Percentiles rank a stretch among this genome's conserved stretches.
These are phyloP conservation scores for Taphrina betulina DNA, from an alignment of 1,139 yeast genomes.

Conservation along the genomic window DNA sequence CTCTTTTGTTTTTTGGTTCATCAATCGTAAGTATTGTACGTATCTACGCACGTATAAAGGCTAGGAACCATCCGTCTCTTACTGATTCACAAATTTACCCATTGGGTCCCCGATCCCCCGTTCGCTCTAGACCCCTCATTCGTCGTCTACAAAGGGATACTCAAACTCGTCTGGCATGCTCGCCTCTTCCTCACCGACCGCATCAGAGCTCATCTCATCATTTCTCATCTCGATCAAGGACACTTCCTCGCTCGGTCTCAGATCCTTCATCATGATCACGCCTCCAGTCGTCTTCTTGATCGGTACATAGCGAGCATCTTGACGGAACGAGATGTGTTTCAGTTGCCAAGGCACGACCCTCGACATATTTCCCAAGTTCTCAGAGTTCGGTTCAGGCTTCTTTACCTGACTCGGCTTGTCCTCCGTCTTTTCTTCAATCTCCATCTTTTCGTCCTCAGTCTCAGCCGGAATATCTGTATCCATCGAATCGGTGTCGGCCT, in stretches of 20 bases:
- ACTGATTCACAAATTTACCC: no score
- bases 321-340: conserved; percentile 72
- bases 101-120: no score
- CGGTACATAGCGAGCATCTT: conserved; percentile 77
- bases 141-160: conserved; percentile 43
- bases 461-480: conserved; percentile 49
- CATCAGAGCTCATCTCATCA: conserved; percentile 14
- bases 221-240: conserved; percentile 56
- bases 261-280: conserved; percentile 74
- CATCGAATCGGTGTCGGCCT: conserved; percentile 46
- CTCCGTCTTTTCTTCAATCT: conserved; percentile 40
- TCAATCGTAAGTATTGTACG: no score
- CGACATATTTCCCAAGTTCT: conserved; percentile 66
- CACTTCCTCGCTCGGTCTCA: conserved; percentile 62
- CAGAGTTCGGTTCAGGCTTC: conserved; percentile 41
- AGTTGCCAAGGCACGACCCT: conserved; percentile 92
- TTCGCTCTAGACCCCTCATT: no score
- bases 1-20: no score
- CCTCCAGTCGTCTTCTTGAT: conserved; percentile 63
- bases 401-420: conserved; percentile 36
- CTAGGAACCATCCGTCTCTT: no score
- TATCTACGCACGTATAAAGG: no score
- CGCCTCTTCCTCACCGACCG: conserved; percentile 60
- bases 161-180: conserved; percentile 87
- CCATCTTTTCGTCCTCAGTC: conserved; percentile 43